Base-by-base conservation (phyloP, 805 yeast species). In the Candida incommunis region DNA sequence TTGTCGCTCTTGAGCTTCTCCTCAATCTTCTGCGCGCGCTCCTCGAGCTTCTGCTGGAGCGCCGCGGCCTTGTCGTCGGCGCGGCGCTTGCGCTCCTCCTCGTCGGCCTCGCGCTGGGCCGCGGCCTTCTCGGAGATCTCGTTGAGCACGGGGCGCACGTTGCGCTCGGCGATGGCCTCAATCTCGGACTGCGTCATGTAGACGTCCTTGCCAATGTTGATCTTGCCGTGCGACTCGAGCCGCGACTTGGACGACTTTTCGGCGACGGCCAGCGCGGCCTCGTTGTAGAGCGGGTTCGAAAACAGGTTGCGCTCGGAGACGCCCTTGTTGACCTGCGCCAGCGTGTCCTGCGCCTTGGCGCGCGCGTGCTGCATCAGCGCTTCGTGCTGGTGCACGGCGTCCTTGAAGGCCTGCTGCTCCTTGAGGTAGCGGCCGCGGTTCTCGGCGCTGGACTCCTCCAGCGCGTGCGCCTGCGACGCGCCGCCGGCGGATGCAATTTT, bases 131-230 rank as follows among this genome's bases (percentile, higher is more conserved):
- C 63, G 53, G 74, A 69, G 55, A 90, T 76, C 61, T 85, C 88
- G 34, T 69, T 71, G 55, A 90, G 67, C 3, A 90, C 87, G 5
- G 98, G 98, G 52, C 74, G 71, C 47, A 92, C 95, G 56, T 83
- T 70, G 41, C 78, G 72, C 48, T 76, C 66, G 20, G 98, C 97
- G 67, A 90, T 74, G 43, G 72, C 72, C 51, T 84, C 81, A 49
- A 92, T 75, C 56, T 88, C 96, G 20, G 69, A 72, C 48, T 73
- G 81, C 34, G 82, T 69, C 72, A 90, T 76, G 56, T 72, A 75
- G 47, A 84, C 70, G 2, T 96, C 97, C 50, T 94, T 95, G 48
- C 98, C 98, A 50, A 90, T 65, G 56, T 85, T 71, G 54, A 86
- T 68, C 60, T 79, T 74, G 51, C 78, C 76, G 43, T 54, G 59